phyloP scores from a whole-genome alignment of 2,329 filamentous ascomycete genomes.

The Diaporthe sp. region DNA sequence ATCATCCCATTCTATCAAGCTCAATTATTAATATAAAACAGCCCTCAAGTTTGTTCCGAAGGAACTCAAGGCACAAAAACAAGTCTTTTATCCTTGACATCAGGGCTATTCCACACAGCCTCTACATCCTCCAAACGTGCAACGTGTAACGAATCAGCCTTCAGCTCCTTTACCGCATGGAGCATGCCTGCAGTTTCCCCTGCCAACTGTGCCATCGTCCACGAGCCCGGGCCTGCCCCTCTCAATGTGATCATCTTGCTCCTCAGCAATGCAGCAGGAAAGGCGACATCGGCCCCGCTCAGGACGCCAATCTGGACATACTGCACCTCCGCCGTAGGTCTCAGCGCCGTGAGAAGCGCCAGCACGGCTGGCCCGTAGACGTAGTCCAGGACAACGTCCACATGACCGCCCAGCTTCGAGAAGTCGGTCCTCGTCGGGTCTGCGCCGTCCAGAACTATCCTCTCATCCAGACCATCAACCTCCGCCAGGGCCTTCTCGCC shows the following conservation, averaged over 20 bases:
- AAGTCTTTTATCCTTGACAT: slow-evolving; percentile 6
- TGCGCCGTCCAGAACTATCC: slow-evolving; percentile 52
- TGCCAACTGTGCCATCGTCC: slow-evolving; percentile 46
- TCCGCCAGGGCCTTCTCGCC: slow-evolving; percentile 51
- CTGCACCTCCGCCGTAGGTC: slow-evolving; percentile 55
- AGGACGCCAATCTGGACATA: slow-evolving; percentile 64
- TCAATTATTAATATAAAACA: neutral
- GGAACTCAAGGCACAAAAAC: neutral
- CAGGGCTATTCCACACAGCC: slow-evolving; percentile 3
- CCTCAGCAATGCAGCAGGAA: slow-evolving; percentile 57
- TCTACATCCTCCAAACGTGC: slow-evolving; percentile 32
- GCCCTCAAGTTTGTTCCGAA: neutral
- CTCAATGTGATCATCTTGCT: slow-evolving; percentile 59
- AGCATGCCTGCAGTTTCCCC: slow-evolving; percentile 44
- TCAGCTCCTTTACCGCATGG: slow-evolving; percentile 43
- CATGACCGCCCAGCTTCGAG: slow-evolving; percentile 49
- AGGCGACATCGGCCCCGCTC: slow-evolving; percentile 46
- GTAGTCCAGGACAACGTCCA: slow-evolving; percentile 68
- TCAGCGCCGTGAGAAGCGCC: slow-evolving; percentile 53
- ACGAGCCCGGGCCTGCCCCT: slow-evolving; percentile 57
- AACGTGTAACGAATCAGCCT: slow-evolving; percentile 46
- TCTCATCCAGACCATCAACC: slow-evolving; percentile 61
- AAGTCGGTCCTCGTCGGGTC: slow-evolving; percentile 58
- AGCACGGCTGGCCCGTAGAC: slow-evolving; percentile 60
- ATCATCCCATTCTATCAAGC: neutral